A percentile compares a stretch with the other conserved stretches of the same genome.
These are phyloP conservation scores for Leccinum cinnamomeum DNA, from an alignment of 1,284 basidiomycete species.

Conservation along the genomic window DNA sequence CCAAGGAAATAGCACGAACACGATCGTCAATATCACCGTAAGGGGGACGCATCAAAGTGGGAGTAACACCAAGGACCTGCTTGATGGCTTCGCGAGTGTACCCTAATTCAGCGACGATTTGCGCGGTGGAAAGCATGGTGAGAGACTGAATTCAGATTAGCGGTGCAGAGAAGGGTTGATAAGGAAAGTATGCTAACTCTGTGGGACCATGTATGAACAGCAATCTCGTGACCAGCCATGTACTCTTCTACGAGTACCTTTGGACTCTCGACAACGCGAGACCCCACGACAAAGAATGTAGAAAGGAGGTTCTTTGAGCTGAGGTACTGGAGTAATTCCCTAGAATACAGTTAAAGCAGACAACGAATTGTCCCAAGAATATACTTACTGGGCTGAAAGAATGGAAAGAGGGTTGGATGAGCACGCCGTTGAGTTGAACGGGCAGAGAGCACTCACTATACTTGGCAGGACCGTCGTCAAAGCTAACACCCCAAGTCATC, in stretches of 20 bases:
- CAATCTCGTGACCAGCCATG: constrained; percentile 81
- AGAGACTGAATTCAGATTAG: constrained; percentile 49
- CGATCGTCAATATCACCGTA: constrained; percentile 79
- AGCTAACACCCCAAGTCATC: constrained; percentile 80
- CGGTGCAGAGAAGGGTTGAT: neutral
- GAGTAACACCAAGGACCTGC: constrained; percentile 73
- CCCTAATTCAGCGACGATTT: constrained; percentile 92
- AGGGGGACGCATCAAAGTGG: constrained; percentile 66
- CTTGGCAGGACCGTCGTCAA: constrained; percentile 82
- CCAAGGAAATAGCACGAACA: constrained; percentile 79
- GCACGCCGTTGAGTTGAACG: neutral
- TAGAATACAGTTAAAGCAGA: constrained; percentile 29
- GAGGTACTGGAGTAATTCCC: constrained; percentile 70
- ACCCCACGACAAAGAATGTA: constrained; percentile 94
- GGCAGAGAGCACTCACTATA: constrained; percentile 58
- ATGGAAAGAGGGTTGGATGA: constrained; percentile 1
- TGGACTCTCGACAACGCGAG: constrained; percentile 82
- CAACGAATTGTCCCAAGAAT: constrained; percentile 23
- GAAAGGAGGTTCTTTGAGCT: constrained; percentile 64
- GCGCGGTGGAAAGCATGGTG: constrained; percentile 80
- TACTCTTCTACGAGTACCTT: constrained; percentile 80
- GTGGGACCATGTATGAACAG: constrained; percentile 80
- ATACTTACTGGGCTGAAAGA: constrained; percentile 46
- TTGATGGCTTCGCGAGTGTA: constrained; percentile 90
- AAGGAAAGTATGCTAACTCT: constrained; percentile 39